Evolutionary conservation across 257 asterid genomes (phyloP).

Genomic region (Primulina huaijiensis): DNA sequence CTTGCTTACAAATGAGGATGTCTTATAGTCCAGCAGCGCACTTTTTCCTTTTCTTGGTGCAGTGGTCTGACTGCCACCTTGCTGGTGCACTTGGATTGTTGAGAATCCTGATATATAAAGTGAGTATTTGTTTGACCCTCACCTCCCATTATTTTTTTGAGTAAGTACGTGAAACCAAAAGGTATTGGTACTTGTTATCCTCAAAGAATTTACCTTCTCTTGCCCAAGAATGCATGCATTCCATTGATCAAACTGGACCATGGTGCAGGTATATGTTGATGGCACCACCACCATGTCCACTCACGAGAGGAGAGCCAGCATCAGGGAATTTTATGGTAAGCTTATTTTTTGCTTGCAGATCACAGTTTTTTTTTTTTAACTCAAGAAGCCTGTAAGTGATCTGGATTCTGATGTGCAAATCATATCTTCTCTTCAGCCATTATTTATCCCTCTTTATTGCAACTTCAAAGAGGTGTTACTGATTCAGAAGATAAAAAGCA

Average conservation of each 20-base stretch:
- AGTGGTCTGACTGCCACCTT: constrained; percentile 90
- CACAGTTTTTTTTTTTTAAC: neutral
- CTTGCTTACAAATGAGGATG: constrained; percentile 92
- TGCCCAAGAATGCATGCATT: neutral
- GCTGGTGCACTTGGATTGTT: constrained; percentile 96
- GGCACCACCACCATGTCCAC: constrained; percentile 94
- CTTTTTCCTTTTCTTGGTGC: constrained; percentile 81
- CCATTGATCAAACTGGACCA: constrained; percentile 6
- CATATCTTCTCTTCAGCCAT: constrained; percentile 53
- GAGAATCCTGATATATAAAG: constrained; percentile 89
- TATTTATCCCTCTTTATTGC: constrained; percentile 83
- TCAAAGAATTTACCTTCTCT: neutral
- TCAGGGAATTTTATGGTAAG: constrained; percentile 90
- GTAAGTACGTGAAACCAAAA: neutral
- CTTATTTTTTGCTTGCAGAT: constrained; percentile 16
- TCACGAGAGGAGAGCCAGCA: constrained; percentile 93
- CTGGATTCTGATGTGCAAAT: constrained; percentile 21
- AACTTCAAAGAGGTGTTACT: constrained; percentile 78
- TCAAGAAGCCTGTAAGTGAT: neutral
- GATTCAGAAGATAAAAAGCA: constrained; percentile 88
- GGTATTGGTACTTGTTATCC: neutral
- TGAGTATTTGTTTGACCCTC: constrained; percentile 17
- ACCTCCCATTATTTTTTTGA: neutral
- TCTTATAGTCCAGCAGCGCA: constrained; percentile 97
- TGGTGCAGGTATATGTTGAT: constrained; percentile 79